Conservation (phyloP, 2,329 filamentous ascomycete species). For the Ophiostoma sp. region DNA sequence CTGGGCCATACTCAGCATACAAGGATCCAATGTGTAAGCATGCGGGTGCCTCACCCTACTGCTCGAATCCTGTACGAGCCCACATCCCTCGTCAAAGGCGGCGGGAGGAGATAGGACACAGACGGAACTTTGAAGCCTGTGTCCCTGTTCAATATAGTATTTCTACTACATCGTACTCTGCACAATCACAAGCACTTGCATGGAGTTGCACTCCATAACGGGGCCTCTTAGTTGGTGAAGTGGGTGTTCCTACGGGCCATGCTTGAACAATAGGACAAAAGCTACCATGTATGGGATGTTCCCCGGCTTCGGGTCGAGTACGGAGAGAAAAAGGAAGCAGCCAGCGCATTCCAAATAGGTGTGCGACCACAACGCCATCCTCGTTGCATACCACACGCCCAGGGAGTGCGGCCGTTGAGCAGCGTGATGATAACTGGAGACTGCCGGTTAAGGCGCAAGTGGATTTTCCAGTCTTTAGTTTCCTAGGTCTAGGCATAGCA, state of each 20-base stretch:
- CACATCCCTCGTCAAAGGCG: not conserved
- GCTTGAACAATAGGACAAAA: not conserved
- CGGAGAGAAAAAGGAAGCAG: not conserved
- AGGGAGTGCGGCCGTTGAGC: conserved; percentile 8
- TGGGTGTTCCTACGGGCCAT: not conserved
- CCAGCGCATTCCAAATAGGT: not conserved
- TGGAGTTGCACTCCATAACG: not conserved
- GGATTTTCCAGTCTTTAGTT: not conserved
- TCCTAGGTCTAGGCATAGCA: not conserved
- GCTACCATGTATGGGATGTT: not conserved
- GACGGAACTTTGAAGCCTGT: not conserved
- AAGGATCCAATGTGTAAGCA: not conserved
- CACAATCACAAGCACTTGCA: not conserved
- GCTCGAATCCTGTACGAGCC: not conserved
- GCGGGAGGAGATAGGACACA: not conserved
- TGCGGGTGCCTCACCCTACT: not conserved
- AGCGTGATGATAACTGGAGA: conserved; percentile 6
- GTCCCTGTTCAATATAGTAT: not conserved
- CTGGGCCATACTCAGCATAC: not conserved
- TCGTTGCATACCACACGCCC: conserved; percentile 2
- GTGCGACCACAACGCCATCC: not conserved
- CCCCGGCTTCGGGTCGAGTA: not conserved
- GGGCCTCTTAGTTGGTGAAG: not conserved
- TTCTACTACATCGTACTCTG: not conserved
- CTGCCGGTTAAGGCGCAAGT: conserved; percentile 1